These are phyloP conservation scores for Inga oerstediana DNA, from an alignment of 306 rosid genomes.

Conservation along the genomic window DNA sequence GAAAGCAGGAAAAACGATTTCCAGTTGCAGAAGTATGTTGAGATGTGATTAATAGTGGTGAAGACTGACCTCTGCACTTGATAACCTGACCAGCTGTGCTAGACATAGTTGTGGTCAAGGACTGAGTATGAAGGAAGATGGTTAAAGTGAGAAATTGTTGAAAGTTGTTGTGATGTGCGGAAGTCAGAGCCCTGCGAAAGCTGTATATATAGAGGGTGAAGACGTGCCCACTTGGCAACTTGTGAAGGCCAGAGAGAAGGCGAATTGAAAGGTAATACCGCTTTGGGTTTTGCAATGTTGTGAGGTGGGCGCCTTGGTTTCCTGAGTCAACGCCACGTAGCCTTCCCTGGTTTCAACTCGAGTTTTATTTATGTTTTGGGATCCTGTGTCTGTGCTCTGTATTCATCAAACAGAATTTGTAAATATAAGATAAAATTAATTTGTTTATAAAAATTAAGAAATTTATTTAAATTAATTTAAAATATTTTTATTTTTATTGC, in stretches of 20 bases:
- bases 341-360: neutral
- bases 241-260: neutral
- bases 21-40: neutral
- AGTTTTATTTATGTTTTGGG: neutral
- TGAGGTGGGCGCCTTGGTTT: neutral
- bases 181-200: neutral
- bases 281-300: neutral
- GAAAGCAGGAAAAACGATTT: neutral
- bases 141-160: neutral
- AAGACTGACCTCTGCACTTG: constrained; percentile 49
- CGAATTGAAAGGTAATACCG: neutral
- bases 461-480: no score
- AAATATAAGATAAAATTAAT: no score
- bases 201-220: neutral
- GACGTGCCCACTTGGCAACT: neutral
- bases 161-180: neutral
- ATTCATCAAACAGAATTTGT: neutral
- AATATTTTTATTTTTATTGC: no score
- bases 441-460: no score
- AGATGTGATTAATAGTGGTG: neutral
- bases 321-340: no score
- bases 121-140: neutral
- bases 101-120: constrained; percentile 27
- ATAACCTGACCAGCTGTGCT: constrained; percentile 53
- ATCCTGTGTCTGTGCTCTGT: neutral